Percentiles rank a stretch among this genome's conserved stretches.
These are phyloP conservation scores for Lomentospora prolificans DNA, from an alignment of 2,329 filamentous ascomycete genomes.

Conservation along the genomic window DNA sequence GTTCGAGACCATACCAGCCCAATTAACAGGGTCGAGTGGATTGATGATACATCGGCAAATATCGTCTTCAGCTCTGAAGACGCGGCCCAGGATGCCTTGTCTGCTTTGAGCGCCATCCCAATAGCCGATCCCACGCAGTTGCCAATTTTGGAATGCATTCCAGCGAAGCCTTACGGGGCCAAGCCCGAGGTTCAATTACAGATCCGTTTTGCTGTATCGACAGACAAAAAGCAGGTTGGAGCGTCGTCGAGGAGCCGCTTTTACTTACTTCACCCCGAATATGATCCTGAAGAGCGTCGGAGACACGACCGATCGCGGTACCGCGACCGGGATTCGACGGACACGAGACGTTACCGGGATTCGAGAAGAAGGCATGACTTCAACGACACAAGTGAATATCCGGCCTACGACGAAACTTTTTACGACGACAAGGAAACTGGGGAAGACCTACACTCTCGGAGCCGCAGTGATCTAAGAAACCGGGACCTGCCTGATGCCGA, in stretches of 20 bases:
- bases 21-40: slow-evolving; percentile 72
- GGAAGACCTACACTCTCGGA: neutral
- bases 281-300: slow-evolving; percentile 68
- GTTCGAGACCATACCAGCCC: slow-evolving; percentile 55
- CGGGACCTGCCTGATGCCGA: neutral
- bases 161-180: slow-evolving; percentile 58
- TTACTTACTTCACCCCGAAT: slow-evolving; percentile 84
- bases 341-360: neutral
- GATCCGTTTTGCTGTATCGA: slow-evolving; percentile 62
- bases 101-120: slow-evolving; percentile 40
- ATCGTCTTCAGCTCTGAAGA: slow-evolving; percentile 58
- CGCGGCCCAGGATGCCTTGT: slow-evolving; percentile 43
- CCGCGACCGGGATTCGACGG: slow-evolving; percentile 42
- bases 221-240: slow-evolving; percentile 71
- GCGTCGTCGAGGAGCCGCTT: slow-evolving; percentile 78
- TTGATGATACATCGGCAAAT: slow-evolving; percentile 87
- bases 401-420: slow-evolving; percentile 64
- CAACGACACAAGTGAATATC: slow-evolving; percentile 38
- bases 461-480: too few relatives aligned
- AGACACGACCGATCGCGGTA: slow-evolving; percentile 53
- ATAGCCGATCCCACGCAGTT: slow-evolving; percentile 44
- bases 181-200: slow-evolving; percentile 61
- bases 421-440: slow-evolving; percentile 54
- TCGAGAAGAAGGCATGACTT: slow-evolving; percentile 24
- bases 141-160: slow-evolving; percentile 52